phyloP scores from a whole-genome alignment of 352 stramenopile genomes.

The Lagenidium giganteum region DNA sequence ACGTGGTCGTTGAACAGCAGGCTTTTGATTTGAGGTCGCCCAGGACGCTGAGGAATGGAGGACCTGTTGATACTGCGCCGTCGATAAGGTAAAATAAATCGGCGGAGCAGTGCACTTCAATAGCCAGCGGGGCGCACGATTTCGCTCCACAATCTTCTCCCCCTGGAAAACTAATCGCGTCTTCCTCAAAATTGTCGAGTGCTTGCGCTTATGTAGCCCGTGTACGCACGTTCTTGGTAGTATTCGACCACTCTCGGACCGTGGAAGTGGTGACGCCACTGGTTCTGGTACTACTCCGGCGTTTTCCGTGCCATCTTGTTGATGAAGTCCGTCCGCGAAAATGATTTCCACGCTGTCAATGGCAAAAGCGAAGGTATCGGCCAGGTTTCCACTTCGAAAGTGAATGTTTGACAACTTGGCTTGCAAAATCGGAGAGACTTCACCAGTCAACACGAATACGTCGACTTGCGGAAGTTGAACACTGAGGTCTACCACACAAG shows the following conservation, averaged over 20 bases:
- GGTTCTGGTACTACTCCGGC: too few relatives aligned
- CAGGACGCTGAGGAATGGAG: slow-evolving; percentile 55
- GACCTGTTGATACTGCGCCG: slow-evolving; percentile 61
- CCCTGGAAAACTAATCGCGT: slow-evolving; percentile 60
- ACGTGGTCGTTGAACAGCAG: slow-evolving; percentile 10
- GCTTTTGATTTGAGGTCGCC: slow-evolving; percentile 22
- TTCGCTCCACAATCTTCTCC: slow-evolving; percentile 34
- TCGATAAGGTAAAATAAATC: slow-evolving; percentile 68
- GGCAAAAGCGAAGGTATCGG: slow-evolving; percentile 48
- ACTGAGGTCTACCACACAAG: slow-evolving; percentile 35
- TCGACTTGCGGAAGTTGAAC: slow-evolving; percentile 62
- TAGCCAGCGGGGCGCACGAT: slow-evolving; percentile 42
- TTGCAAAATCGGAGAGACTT: slow-evolving; percentile 60
- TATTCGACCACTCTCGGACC: slow-evolving; percentile 2
- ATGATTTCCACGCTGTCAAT: slow-evolving; percentile 54
- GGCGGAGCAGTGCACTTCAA: slow-evolving; percentile 65
- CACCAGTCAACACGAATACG: slow-evolving; percentile 53
- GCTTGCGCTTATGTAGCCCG: slow-evolving; percentile 33
- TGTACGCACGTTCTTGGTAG: slow-evolving; percentile 22
- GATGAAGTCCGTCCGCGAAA: slow-evolving; percentile 40
- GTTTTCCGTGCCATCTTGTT: neutral
- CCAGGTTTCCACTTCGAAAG: slow-evolving; percentile 45
- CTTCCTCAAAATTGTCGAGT: slow-evolving; percentile 53
- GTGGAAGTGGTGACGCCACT: too few relatives aligned
- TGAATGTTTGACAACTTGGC: slow-evolving; percentile 38